phyloP scores from a whole-genome alignment of 78 protist species.

The Dictyostelium firmibasis region DNA sequence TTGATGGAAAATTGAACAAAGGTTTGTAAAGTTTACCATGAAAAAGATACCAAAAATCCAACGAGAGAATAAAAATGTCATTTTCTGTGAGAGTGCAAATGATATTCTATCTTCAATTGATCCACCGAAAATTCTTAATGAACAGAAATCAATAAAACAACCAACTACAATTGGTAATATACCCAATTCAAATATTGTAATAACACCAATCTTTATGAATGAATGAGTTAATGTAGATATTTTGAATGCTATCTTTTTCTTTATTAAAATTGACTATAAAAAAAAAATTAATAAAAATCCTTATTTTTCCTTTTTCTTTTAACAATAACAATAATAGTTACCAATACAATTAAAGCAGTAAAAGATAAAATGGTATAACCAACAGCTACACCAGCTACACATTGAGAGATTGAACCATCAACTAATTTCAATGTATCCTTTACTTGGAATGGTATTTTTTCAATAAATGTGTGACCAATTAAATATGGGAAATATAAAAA shows the following conservation, averaged over 20 bases:
- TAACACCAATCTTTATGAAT: slow-evolving; percentile 27
- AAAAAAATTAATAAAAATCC: neutral
- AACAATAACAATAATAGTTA: neutral
- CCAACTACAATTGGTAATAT: slow-evolving; percentile 49
- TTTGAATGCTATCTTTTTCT: slow-evolving; percentile 1
- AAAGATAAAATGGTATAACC: slow-evolving; percentile 29
- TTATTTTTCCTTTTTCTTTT: neutral
- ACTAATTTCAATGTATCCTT: neutral
- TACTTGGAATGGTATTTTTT: neutral
- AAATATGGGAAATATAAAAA: slow-evolving; percentile 37
- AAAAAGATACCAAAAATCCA: slow-evolving; percentile 57
- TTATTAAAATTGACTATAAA: slow-evolving; percentile 30
- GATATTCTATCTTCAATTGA: neutral
- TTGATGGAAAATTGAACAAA: neutral
- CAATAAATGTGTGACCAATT: neutral
- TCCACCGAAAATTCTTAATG: slow-evolving; percentile 48
- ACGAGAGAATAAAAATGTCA: slow-evolving; percentile 32
- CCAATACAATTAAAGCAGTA: slow-evolving; percentile 3
- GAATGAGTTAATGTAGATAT: slow-evolving; percentile 22
- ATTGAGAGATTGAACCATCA: slow-evolving; percentile 8
- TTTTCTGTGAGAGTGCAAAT: neutral
- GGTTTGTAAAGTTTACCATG: neutral
- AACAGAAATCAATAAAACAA: slow-evolving; percentile 11
- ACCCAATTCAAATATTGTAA: slow-evolving; percentile 5
- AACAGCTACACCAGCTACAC: neutral